Evolutionary conservation across 495 filamentous ascomycete genomes (phyloP).

Genomic region (Hypoxylon rickii): DNA sequence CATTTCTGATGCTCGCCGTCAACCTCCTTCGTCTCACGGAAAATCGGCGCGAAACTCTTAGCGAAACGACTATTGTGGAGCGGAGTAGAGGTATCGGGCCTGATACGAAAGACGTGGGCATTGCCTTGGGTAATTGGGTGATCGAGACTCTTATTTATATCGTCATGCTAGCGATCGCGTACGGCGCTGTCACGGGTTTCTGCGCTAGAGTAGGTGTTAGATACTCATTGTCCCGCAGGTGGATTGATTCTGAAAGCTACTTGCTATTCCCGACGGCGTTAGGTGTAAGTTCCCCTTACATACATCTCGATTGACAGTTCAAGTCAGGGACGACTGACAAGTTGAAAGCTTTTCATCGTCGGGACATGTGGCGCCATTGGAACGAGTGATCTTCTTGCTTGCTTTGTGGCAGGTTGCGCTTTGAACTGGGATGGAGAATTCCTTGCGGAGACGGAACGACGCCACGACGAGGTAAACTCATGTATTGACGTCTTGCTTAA

Average conservation of each 20-base stretch:
- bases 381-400: constrained; percentile 87
- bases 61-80: constrained; percentile 53
- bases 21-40: constrained; percentile 60
- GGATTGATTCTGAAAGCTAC: constrained; percentile 85
- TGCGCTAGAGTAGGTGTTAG: constrained; percentile 66
- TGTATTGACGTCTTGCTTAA: constrained; percentile 79
- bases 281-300: constrained; percentile 56
- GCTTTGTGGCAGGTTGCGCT: constrained; percentile 85
- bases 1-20: constrained; percentile 61
- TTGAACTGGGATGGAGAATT: constrained; percentile 90
- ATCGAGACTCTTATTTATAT: constrained; percentile 81
- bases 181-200: constrained; percentile 71
- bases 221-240: constrained; percentile 61
- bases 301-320: background rate
- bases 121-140: constrained; percentile 77
- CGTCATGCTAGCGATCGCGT: constrained; percentile 71
- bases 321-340: background rate
- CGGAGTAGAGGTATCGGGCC: constrained; percentile 58
- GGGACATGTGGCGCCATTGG: constrained; percentile 84
- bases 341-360: constrained; percentile 63
- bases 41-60: constrained; percentile 34
- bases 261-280: constrained; percentile 84
- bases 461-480: constrained; percentile 75
- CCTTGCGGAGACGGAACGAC: constrained; percentile 75
- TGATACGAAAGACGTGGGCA: constrained; percentile 57